Evolutionary conservation across 2,329 filamentous ascomycete genomes (phyloP).

Genomic region (Orbilia blumenaviensis): DNA sequence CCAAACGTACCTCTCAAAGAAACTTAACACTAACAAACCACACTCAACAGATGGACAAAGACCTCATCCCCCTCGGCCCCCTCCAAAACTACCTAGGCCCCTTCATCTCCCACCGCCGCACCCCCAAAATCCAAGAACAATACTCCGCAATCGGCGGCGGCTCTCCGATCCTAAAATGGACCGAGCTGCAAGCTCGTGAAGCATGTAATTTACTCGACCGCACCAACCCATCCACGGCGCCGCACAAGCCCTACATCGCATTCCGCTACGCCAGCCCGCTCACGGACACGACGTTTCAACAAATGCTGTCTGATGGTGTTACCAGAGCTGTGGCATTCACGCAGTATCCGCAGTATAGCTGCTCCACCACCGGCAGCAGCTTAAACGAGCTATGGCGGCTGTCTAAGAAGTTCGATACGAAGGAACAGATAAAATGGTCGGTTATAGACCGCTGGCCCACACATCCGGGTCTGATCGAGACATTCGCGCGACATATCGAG

Average conservation of each 20-base stretch:
- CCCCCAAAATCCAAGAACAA: conserved; percentile 95
- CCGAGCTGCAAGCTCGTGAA: conserved; percentile 88
- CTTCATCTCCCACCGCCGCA: conserved; percentile 83
- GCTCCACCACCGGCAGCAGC: conserved; percentile 94
- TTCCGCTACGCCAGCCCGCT: conserved; percentile 94
- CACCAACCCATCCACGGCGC: conserved; percentile 89
- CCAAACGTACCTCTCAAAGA: neutral
- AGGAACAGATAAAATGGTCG: conserved; percentile 88
- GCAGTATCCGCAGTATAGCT: conserved; percentile 98
- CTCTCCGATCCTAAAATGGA: conserved; percentile 98
- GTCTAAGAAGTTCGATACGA: conserved; percentile 75
- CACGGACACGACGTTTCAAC: conserved; percentile 91
- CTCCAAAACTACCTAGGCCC: conserved; percentile 91
- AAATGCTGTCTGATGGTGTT: conserved; percentile 86
- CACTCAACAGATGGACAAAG: conserved; percentile 77
- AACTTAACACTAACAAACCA: neutral
- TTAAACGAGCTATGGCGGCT: conserved; percentile 95
- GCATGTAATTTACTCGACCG: conserved; percentile 98
- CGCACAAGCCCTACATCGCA: conserved; percentile 96
- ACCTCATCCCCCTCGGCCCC: conserved; percentile 93
- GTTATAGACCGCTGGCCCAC: conserved; percentile 97
- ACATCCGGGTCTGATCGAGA: conserved; percentile 88
- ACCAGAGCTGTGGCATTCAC: conserved; percentile 95
- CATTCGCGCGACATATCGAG: conserved; percentile 92
- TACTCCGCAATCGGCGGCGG: conserved; percentile 95